Percentiles rank a stretch among this genome's conserved stretches.
phyloP scores from a whole-genome alignment of 2,329 filamentous ascomycete genomes.

The Fusarium siculi region DNA sequence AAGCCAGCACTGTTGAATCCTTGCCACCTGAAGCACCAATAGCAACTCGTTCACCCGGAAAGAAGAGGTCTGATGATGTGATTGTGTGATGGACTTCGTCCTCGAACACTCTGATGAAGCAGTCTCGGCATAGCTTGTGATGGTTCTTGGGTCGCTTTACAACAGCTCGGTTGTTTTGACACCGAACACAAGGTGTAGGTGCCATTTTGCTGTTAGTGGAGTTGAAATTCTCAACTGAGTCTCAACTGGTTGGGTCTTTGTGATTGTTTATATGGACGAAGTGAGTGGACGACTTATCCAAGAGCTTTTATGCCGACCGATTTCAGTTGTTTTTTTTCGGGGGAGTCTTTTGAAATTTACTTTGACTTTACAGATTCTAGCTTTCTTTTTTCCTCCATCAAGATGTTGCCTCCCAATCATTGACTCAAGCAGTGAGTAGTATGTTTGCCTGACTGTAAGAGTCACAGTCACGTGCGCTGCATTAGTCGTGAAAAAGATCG shows the following conservation, averaged over 20 bases:
- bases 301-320: background rate
- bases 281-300: background rate
- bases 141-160: conserved; percentile 96
- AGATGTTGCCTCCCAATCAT: conserved; percentile 6
- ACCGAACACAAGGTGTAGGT: conserved; percentile 79
- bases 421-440: conserved; percentile 18
- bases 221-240: background rate
- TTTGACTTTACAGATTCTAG: conserved; percentile 18
- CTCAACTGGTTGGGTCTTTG: background rate
- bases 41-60: conserved; percentile 84
- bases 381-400: background rate
- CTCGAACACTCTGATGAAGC: conserved; percentile 90
- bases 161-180: conserved; percentile 80
- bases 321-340: background rate
- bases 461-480: conserved; percentile 34
- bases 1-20: conserved; percentile 95
- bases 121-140: conserved; percentile 89
- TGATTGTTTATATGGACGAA: background rate
- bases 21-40: conserved; percentile 98
- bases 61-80: conserved; percentile 81
- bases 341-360: background rate
- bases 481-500: background rate
- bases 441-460: conserved; percentile 24
- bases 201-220: conserved; percentile 67
- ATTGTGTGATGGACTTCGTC: conserved; percentile 95